These are phyloP conservation scores for Periconia sp. DNA, from an alignment of 2,329 filamentous ascomycete genomes.

Conservation along the genomic window DNA sequence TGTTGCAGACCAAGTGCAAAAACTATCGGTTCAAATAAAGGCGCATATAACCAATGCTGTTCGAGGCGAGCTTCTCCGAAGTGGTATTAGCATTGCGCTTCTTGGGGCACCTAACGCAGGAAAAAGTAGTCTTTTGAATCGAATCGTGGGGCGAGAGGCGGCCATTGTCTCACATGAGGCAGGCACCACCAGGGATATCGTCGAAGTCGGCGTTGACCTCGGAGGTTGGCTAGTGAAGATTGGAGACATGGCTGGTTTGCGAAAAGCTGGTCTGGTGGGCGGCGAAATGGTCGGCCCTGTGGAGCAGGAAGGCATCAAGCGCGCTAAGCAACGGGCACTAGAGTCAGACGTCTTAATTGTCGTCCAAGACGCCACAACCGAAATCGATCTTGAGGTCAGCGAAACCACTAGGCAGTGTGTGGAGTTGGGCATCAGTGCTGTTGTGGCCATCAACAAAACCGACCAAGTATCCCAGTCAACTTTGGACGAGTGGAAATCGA, in stretches of 20 bases:
- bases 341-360: slow-evolving; percentile 85
- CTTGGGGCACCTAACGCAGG: slow-evolving; percentile 91
- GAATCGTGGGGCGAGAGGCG: slow-evolving; percentile 85
- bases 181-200: slow-evolving; percentile 90
- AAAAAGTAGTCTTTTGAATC: slow-evolving; percentile 91
- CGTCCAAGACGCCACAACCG: slow-evolving; percentile 68
- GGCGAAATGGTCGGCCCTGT: slow-evolving; percentile 64
- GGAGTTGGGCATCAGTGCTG: slow-evolving; percentile 53
- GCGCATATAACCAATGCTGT: slow-evolving; percentile 76
- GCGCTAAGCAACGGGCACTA: slow-evolving; percentile 77
- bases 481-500: slow-evolving; percentile 20
- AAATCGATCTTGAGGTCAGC: slow-evolving; percentile 63
- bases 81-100: slow-evolving; percentile 82
- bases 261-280: slow-evolving; percentile 49
- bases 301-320: slow-evolving; percentile 86
- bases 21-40: slow-evolving; percentile 64
- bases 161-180: slow-evolving; percentile 93
- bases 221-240: slow-evolving; percentile 90
- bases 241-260: slow-evolving; percentile 90
- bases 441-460: slow-evolving; percentile 64
- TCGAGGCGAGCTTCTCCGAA: slow-evolving; percentile 78
- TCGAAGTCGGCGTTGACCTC: slow-evolving; percentile 88
- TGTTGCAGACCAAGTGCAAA: slow-evolving; percentile 65
- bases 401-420: slow-evolving; percentile 56
- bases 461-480: slow-evolving; percentile 52